phyloP scores from a whole-genome alignment of 2,329 filamentous ascomycete species.

The Lecanosticta acicola region DNA sequence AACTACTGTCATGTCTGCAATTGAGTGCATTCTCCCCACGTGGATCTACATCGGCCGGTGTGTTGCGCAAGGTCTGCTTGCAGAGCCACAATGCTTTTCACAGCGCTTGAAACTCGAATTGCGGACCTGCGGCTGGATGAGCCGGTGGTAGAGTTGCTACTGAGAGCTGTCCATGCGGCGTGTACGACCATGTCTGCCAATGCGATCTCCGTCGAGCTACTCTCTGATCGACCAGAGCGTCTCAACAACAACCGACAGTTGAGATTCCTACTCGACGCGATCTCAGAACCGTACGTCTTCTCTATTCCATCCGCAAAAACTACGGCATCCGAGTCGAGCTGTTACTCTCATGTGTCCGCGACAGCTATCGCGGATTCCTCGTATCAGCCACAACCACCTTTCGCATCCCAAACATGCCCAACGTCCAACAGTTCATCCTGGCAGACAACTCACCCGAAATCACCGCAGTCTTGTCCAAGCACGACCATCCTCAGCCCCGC shows the following conservation, averaged over 20 bases:
- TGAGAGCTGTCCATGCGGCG: conserved; percentile 2
- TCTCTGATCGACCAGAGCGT: conserved; percentile 1
- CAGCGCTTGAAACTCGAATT: conserved; percentile 2
- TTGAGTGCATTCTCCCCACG: neutral
- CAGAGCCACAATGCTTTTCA: neutral
- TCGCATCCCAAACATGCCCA: conserved; percentile 8
- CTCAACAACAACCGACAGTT: conserved; percentile 1
- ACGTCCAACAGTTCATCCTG: conserved; percentile 6
- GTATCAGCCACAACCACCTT: conserved; percentile 1
- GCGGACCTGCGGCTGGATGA: conserved; percentile 1
- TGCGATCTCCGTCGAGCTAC: neutral
- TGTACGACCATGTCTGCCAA: neutral
- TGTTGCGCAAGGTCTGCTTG: conserved; percentile 1
- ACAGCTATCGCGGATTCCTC: conserved; percentile 5
- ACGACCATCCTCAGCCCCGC: conserved; percentile 2
- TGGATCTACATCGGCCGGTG: conserved; percentile 1
- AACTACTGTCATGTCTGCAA: conserved; percentile 3
- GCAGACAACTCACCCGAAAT: conserved; percentile 5
- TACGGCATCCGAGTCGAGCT: conserved; percentile 5
- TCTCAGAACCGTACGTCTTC: neutral
- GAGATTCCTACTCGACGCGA: neutral
- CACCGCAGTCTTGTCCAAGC: conserved; percentile 3
- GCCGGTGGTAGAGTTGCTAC: neutral
- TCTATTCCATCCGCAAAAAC: conserved; percentile 1
- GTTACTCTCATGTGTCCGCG: conserved; percentile 5